Evolutionary conservation across 495 filamentous ascomycete genomes (phyloP), one percentile per base, ranked within the genome.

Genomic region (Aspergillus steynii): DNA sequence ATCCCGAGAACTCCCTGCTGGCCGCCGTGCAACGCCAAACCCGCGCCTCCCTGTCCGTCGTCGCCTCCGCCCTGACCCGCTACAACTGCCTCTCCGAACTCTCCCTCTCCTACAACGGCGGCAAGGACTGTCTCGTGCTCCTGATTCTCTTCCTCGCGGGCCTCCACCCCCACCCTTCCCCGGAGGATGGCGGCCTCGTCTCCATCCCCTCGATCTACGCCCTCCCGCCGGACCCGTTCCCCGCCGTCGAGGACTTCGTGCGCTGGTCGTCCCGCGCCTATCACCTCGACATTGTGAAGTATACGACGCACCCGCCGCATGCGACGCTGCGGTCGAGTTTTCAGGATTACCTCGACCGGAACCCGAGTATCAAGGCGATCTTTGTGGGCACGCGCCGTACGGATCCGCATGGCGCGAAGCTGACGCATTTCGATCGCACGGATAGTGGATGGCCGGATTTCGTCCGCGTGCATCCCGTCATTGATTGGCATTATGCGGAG

Each of bases 401-500:
- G 1, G 95, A 99, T 70, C 95, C 95, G 5, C 93, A 98, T 65
- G 93, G 95, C 2, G 86, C 83, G 57, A 76, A 80, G 31, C 67
- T 99, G 65, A 87, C 80, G 7, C 84, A 89, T 70, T 98, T 98
- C 68, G 88, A 96, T 69, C 80, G 76, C 56, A 99, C 95, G 4
- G 95, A 99, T 78, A 74, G 82, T 29, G 95, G 88, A 3, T 99
- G 95, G 95, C 96, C 95, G 28, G 75, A 82, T 58, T 97, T 99
- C 68, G 93, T 98, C 87, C 82, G 95, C 50, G 80, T 97, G 47
- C 92, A 98, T 77, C 95, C 95, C 0, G 89, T 99, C 8, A 91
- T 99, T 68, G 95, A 98, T 69, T 97, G 95, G 96, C 90, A 94
- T 72, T 99, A 97, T 77, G 86, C 85, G 15, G 94, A 98, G 73